Percentiles rank a stretch among this genome's conserved stretches.
phyloP scores from a whole-genome alignment of 768 basidiomycete species.

The Termitomyces sp. region DNA sequence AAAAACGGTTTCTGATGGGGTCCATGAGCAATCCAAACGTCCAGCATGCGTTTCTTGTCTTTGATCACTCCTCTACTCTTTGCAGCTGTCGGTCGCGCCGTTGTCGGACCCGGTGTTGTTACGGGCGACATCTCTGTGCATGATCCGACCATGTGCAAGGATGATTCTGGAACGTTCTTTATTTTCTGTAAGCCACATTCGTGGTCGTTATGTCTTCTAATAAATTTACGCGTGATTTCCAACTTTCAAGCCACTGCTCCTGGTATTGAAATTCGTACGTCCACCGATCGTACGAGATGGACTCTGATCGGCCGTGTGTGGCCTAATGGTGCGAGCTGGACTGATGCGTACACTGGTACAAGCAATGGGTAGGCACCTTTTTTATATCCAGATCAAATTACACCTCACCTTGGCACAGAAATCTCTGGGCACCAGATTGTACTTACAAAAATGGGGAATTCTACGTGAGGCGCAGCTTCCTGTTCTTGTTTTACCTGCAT shows the following conservation, averaged over 20 bases:
- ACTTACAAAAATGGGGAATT: conserved; percentile 24
- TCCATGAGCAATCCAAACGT: neutral
- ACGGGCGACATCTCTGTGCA: conserved; percentile 38
- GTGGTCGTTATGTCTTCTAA: neutral
- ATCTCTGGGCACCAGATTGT: conserved; percentile 33
- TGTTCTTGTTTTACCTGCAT: neutral
- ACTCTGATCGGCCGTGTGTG: conserved; percentile 36
- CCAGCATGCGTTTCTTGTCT: neutral
- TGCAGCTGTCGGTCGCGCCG: conserved; percentile 11
- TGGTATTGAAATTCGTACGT: conserved; percentile 45
- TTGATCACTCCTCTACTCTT: conserved; percentile 1
- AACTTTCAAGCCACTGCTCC: conserved; percentile 29
- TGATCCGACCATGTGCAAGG: conserved; percentile 47
- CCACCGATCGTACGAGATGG: conserved; percentile 31
- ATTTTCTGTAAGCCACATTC: conserved; percentile 33
- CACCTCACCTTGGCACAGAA: neutral
- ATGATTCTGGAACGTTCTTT: conserved; percentile 38
- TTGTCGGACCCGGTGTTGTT: conserved; percentile 28
- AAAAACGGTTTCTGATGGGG: neutral
- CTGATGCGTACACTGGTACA: conserved; percentile 39
- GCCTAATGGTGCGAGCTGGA: conserved; percentile 46
- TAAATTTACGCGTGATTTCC: neutral
- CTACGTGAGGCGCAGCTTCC: conserved; percentile 13
- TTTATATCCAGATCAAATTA: neutral
- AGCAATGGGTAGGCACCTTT: conserved; percentile 29